Evolutionary conservation across 129 eudicot genomes (phyloP).

Genomic region (Kitagawia praeruptora): DNA sequence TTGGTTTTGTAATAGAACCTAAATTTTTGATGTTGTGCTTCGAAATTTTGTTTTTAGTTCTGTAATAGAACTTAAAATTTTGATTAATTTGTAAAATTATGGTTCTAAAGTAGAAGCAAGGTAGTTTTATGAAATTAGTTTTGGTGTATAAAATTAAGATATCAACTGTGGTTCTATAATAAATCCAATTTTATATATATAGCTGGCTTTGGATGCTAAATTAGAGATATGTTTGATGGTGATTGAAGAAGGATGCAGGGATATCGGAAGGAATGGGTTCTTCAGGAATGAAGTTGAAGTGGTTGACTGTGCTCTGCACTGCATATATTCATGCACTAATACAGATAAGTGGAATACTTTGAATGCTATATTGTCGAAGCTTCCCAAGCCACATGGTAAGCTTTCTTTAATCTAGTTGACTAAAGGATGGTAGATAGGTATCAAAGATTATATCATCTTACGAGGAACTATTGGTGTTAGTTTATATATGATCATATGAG

Average conservation of each 20-base stretch:
- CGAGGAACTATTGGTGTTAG: not conserved
- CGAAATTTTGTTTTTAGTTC: too few relatives aligned
- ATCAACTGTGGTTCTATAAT: too few relatives aligned
- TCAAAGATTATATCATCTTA: not conserved
- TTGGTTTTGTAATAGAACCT: too few relatives aligned
- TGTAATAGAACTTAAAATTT: too few relatives aligned
- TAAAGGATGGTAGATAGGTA: constrained; percentile 3
- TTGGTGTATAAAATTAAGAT: too few relatives aligned
- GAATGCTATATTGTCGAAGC: constrained; percentile 62
- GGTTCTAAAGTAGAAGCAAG: too few relatives aligned
- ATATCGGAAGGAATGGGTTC: constrained; percentile 26
- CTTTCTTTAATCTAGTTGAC: constrained; percentile 3
- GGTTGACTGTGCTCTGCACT: constrained; percentile 47
- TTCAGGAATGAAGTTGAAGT: constrained; percentile 62
- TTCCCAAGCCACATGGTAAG: constrained; percentile 60
- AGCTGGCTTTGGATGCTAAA: constrained; percentile 55
- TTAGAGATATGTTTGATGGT: constrained; percentile 60
- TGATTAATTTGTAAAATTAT: too few relatives aligned
- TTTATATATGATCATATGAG: not conserved
- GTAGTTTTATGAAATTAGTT: too few relatives aligned
- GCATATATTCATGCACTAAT: constrained; percentile 55
- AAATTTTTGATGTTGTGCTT: too few relatives aligned
- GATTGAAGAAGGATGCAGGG: constrained; percentile 75
- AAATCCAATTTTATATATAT: too few relatives aligned
- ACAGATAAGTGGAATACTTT: constrained; percentile 77